Evolutionary conservation across 2,329 filamentous ascomycete species (phyloP).

Genomic region (Alternaria arbusti): DNA sequence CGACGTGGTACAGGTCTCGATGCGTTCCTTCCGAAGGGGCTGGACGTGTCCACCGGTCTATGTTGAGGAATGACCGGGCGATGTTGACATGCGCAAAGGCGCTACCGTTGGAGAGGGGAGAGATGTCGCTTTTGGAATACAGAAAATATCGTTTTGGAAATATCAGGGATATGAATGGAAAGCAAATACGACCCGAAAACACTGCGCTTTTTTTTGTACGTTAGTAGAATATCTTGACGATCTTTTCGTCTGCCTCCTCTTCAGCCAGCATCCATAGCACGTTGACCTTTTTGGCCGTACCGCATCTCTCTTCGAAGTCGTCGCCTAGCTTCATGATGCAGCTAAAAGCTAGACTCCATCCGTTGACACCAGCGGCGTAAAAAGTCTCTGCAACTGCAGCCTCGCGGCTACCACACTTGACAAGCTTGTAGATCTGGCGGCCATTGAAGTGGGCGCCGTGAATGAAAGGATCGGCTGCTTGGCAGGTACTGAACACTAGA

Average conservation of each 20-base stretch:
- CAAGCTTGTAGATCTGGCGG: conserved; percentile 36
- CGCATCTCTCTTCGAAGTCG: conserved; percentile 24
- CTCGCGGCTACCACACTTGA: conserved; percentile 42
- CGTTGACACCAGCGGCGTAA: conserved; percentile 36
- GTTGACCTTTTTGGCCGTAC: conserved; percentile 26
- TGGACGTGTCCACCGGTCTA: neutral
- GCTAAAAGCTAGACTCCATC: conserved; percentile 42
- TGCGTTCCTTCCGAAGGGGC: neutral
- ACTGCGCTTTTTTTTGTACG: neutral
- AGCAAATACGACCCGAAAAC: neutral
- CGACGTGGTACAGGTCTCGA: neutral
- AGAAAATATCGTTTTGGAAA: neutral
- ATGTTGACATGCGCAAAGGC: neutral
- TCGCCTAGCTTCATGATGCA: conserved; percentile 38
- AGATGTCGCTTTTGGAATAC: neutral
- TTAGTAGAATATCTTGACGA: conserved; percentile 41
- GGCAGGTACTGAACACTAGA: conserved; percentile 33
- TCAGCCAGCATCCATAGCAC: conserved; percentile 36
- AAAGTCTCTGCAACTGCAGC: conserved; percentile 39
- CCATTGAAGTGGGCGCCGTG: conserved; percentile 21
- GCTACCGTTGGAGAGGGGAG: too few species aligned
- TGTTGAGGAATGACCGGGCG: neutral
- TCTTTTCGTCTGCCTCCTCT: conserved; percentile 19
- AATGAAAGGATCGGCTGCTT: conserved; percentile 22
- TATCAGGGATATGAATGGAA: neutral